A percentile compares a stretch with the other conserved stretches of the same genome.
These are phyloP conservation scores for Simplicillium aogashimaense DNA, from an alignment of 2,329 filamentous ascomycete genomes.

Conservation along the genomic window DNA sequence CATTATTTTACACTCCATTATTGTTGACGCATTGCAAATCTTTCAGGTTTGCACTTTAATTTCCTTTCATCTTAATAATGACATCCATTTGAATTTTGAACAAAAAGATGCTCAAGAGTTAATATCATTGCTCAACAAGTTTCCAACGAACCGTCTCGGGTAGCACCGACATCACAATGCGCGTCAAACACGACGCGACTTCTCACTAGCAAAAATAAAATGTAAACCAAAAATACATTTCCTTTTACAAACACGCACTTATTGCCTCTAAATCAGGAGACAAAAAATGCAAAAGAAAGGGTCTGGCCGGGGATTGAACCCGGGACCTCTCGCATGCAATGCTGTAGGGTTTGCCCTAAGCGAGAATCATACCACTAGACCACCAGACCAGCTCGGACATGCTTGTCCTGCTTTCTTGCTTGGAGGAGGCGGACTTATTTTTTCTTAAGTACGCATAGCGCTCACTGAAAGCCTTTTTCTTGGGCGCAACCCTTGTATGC, in stretches of 20 bases:
- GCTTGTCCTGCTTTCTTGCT: neutral
- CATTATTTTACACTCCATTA: too few species aligned
- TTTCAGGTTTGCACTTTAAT: too few species aligned
- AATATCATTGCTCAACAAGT: too few species aligned
- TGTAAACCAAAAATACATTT: neutral
- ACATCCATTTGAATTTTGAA: too few species aligned
- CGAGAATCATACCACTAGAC: conserved; percentile 65
- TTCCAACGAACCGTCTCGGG: neutral
- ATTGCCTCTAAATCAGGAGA: neutral
- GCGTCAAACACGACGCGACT: too few species aligned
- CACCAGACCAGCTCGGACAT: conserved; percentile 31
- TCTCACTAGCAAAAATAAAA: neutral
- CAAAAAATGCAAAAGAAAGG: conserved; percentile 17
- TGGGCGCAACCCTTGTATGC: too few species aligned
- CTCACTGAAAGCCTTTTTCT: too few species aligned
- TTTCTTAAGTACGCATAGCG: neutral
- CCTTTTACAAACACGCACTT: neutral
- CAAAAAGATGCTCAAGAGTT: too few species aligned
- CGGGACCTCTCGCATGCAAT: conserved; percentile 32
- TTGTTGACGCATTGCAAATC: too few species aligned
- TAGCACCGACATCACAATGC: neutral
- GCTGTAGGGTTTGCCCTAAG: conserved; percentile 44
- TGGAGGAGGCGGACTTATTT: conserved; percentile 1
- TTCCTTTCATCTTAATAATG: too few species aligned
- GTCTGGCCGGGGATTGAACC: conserved; percentile 36